Evolutionary conservation across 179 eudicot species (phyloP).

Genomic region (Sideroxylon spinosum): DNA sequence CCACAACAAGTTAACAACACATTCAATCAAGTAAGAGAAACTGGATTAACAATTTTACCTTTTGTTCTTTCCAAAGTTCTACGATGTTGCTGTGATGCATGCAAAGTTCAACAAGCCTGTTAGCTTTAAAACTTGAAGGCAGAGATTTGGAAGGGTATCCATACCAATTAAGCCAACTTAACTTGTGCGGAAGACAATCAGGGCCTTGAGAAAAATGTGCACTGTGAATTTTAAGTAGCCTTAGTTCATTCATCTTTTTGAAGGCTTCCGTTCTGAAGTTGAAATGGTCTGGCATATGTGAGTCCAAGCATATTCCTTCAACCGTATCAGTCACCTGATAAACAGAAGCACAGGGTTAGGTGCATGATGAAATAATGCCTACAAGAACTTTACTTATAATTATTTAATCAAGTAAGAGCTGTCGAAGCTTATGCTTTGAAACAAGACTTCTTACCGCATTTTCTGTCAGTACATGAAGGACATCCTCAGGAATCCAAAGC

Average conservation of each 20-base stretch:
- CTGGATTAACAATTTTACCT: neutral
- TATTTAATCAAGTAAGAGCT: no score
- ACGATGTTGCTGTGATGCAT: neutral
- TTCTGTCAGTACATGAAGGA: neutral
- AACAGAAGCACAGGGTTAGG: no score
- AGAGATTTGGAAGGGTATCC: slow-evolving; percentile 7
- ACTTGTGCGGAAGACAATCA: neutral
- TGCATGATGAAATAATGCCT: no score
- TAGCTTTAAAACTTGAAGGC: slow-evolving; percentile 8
- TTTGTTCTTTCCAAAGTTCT: slow-evolving; percentile 12
- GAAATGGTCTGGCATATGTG: neutral
- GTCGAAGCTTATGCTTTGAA: no score
- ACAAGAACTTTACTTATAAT: no score
- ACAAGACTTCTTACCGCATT: neutral
- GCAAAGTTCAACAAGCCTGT: slow-evolving; percentile 6
- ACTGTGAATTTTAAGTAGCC: neutral
- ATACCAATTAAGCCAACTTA: slow-evolving; percentile 6
- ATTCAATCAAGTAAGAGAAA: no score
- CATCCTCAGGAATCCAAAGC: neutral
- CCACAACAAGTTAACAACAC: neutral
- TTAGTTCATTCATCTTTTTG: neutral
- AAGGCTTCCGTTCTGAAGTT: neutral
- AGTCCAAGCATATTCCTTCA: neutral
- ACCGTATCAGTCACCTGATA: neutral
- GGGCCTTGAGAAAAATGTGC: neutral